phyloP scores from a whole-genome alignment of 2,329 filamentous ascomycete genomes.

The Colletotrichum lupini region DNA sequence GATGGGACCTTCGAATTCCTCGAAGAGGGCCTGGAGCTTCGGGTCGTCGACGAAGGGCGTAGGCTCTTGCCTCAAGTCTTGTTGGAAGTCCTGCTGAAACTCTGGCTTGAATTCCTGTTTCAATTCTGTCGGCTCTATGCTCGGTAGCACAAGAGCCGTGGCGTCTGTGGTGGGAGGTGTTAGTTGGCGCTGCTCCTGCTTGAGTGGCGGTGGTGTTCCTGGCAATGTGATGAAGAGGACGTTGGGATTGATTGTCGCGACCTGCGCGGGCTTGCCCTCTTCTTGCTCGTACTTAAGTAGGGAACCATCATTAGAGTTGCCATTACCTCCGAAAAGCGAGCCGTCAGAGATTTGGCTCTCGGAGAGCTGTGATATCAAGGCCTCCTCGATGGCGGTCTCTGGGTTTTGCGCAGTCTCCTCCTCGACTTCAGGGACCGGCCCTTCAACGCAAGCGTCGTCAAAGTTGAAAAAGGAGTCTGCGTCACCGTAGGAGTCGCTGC shows the following conservation, averaged over 20 bases:
- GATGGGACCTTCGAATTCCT: neutral
- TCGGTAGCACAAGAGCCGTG: neutral
- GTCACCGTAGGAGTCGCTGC: neutral
- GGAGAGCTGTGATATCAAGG: neutral
- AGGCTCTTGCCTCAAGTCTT: neutral
- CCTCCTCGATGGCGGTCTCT: neutral
- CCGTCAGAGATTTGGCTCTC: neutral
- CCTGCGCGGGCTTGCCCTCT: neutral
- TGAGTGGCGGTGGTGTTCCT: neutral
- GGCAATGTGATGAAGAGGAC: neutral
- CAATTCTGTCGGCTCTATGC: neutral
- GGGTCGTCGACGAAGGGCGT: neutral
- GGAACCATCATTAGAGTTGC: neutral
- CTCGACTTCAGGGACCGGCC: slow-evolving; percentile 2
- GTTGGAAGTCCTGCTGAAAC: neutral
- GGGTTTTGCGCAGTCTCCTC: neutral
- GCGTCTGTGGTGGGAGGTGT: neutral
- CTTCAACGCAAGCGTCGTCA: slow-evolving; percentile 1
- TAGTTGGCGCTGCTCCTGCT: neutral
- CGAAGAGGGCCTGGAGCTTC: neutral
- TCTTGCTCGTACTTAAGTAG: neutral
- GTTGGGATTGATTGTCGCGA: neutral
- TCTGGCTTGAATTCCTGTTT: neutral
- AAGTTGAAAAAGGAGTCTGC: slow-evolving; percentile 10
- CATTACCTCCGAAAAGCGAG: neutral